Evolutionary conservation across 1,139 yeast genomes (phyloP), one percentile per base, ranked within the genome.

Genomic region (Suhomyces anneliseae): DNA sequence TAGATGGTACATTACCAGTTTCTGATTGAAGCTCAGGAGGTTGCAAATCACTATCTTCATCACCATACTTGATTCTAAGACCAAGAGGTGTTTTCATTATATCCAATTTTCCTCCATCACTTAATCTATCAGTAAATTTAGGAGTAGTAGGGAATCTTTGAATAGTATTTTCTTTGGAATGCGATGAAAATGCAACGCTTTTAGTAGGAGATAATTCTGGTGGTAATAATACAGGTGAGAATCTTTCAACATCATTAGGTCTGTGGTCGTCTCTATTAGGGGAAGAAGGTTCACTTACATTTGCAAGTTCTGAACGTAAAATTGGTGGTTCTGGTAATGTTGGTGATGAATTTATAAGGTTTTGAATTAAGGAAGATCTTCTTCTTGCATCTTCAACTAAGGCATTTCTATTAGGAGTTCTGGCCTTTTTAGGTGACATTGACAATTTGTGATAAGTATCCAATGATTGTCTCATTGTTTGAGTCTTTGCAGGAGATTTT

Each of bases 61-160:
- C 61, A 1, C 52, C 60, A 42, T 54, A 59, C 34, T 60, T 54
- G 34, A 57, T 45, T 38, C 64, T 51, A 6, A 65, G 57, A 12
- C 66, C 70, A 19, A 57, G 42, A 6, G 72, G 71, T 1, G 72
- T 67, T 42, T 61, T 60, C 50, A 55, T 53, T 35, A 61, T 54
- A 46, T 57, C 56, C 37, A 44, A 39, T 24, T 44, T 52, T 8
- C 48, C 52, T 9, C 57, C 56, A 24, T 57, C 57, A 24, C 57
- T 53, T 37, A 54, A 48, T 11, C 56, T 37, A 24, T 54, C 54
- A 6, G 51, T 40, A 44, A 72, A 74, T 46, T 72, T 72, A 4
- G 82, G 82, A 0, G 84, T 76, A 42, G 74, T 64, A 1, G 83
- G 83, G 50, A 78, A 78, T 48, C 82, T 58, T 47, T 75, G 81